Evolutionary conservation across 208 protist genomes (phyloP).

Genomic region (Leishmania amazonensis): DNA sequence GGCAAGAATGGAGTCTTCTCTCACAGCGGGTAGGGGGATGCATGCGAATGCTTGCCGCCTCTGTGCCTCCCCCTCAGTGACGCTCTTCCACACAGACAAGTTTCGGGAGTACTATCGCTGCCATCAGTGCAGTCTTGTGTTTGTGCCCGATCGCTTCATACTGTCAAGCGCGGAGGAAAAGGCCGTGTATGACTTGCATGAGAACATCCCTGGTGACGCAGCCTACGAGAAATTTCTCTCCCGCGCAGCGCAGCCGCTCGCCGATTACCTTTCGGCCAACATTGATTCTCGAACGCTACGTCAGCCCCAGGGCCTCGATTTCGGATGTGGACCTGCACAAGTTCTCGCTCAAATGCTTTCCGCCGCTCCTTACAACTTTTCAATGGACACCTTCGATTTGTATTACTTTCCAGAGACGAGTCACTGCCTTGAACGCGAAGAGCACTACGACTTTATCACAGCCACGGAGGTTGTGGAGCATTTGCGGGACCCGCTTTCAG

Average conservation of each 20-base stretch:
- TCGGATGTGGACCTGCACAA: conserved; percentile 52
- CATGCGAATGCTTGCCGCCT: conserved; percentile 26
- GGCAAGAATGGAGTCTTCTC: background rate
- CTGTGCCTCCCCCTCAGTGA: conserved; percentile 9
- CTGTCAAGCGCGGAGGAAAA: conserved; percentile 39
- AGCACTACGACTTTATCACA: conserved; percentile 51
- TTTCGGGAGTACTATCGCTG: conserved; percentile 40
- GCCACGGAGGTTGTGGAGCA: conserved; percentile 62
- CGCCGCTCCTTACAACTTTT: conserved; percentile 15
- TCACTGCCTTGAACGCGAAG: background rate
- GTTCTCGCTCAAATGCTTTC: conserved; percentile 36
- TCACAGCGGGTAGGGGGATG: background rate
- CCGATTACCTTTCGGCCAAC: conserved; percentile 13
- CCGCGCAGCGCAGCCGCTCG: conserved; percentile 32
- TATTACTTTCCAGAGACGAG: conserved; percentile 42
- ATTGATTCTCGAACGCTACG: background rate
- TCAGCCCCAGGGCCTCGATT: conserved; percentile 40
- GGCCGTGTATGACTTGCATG: conserved; percentile 51
- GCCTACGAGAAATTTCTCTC: conserved; percentile 49
- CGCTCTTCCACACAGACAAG: conserved; percentile 39
- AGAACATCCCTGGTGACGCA: conserved; percentile 38
- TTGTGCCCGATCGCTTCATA: conserved; percentile 38
- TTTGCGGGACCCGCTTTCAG: conserved; percentile 34
- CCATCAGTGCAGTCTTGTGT: conserved; percentile 36
- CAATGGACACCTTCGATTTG: conserved; percentile 45